phyloP scores from a whole-genome alignment of 768 basidiomycete species.

The Kwoniella dendrophila region DNA sequence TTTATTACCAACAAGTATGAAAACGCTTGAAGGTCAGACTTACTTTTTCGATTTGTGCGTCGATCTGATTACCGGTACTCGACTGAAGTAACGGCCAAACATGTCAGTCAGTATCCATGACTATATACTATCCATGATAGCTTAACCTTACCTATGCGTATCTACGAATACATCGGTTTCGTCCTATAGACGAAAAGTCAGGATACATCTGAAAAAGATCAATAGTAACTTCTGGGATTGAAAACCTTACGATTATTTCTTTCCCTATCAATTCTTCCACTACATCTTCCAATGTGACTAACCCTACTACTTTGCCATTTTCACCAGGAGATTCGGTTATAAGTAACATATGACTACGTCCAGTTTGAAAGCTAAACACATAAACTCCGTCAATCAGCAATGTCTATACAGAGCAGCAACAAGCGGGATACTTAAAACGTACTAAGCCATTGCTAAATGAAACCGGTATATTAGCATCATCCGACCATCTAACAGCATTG shows the following conservation, averaged over 20 bases:
- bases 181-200: constrained; percentile 28
- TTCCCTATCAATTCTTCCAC: constrained; percentile 51
- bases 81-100: constrained; percentile 20
- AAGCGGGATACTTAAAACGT: not conserved
- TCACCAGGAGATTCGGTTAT: constrained; percentile 38
- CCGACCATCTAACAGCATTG: not conserved
- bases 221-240: not conserved
- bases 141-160: constrained; percentile 39
- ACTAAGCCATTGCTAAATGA: constrained; percentile 44
- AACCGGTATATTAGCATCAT: not conserved
- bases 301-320: constrained; percentile 35
- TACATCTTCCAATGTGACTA: constrained; percentile 52
- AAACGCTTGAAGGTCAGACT: constrained; percentile 9
- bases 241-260: constrained; percentile 45
- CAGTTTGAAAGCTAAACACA: constrained; percentile 45
- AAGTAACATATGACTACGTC: constrained; percentile 50
- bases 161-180: constrained; percentile 51
- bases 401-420: not conserved
- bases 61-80: constrained; percentile 44
- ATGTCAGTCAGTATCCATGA: not conserved
- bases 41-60: constrained; percentile 28
- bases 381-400: not conserved
- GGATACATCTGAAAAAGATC: not conserved
- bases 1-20: not conserved
- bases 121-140: not conserved